These are phyloP conservation scores for Russula compacta DNA, from an alignment of 768 basidiomycete genomes.

Conservation along the genomic window DNA sequence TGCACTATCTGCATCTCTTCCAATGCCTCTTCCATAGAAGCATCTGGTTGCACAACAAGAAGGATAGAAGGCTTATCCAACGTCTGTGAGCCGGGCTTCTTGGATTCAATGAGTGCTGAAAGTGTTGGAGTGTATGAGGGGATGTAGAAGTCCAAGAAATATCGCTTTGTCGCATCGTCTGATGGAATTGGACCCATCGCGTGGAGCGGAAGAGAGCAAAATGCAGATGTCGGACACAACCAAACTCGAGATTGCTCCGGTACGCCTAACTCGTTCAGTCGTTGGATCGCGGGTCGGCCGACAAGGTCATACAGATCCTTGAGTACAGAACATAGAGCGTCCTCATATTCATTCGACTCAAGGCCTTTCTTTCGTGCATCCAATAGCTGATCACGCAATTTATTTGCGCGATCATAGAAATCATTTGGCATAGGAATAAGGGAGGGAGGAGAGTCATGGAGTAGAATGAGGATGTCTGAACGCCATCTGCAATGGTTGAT, in stretches of 20 bases:
- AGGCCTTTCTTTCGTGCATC: neutral
- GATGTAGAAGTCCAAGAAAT: neutral
- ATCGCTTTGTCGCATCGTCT: neutral
- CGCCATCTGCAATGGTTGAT: neutral
- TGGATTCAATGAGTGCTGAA: neutral
- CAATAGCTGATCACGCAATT: slow-evolving; percentile 25
- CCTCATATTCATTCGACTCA: neutral
- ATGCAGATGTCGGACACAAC: neutral
- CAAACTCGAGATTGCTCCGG: neutral
- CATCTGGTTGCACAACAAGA: neutral
- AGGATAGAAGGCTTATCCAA: neutral
- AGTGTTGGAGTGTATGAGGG: neutral
- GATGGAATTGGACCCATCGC: slow-evolving; percentile 5
- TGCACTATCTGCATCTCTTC: neutral
- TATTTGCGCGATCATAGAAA: slow-evolving; percentile 26
- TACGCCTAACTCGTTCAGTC: neutral
- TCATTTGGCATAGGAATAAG: slow-evolving; percentile 43
- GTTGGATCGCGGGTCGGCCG: neutral
- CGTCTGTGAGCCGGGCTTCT: neutral
- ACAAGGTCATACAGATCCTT: neutral
- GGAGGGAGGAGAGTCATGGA: neutral
- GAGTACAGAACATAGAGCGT: neutral
- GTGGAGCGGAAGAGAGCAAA: slow-evolving; percentile 1
- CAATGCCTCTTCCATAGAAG: neutral
- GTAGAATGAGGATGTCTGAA: neutral